Percentiles rank a stretch among this genome's conserved stretches.
These are phyloP conservation scores for Elongisporangium senticosum DNA, from an alignment of 352 stramenopile genomes.

Conservation along the genomic window DNA sequence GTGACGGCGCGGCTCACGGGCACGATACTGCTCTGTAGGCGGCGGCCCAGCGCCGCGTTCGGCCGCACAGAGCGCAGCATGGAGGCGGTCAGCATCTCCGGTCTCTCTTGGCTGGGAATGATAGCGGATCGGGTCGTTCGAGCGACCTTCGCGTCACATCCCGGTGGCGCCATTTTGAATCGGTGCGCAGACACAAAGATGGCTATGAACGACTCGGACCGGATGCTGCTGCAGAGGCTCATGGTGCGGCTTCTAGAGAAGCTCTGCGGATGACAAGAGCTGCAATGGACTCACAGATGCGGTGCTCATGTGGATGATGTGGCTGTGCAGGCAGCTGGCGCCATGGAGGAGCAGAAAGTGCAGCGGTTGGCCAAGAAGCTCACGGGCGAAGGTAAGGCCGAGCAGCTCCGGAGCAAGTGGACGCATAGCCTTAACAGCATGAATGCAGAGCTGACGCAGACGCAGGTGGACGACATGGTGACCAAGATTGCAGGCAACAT, in stretches of 20 bases:
- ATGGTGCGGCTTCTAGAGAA: constrained; percentile 29
- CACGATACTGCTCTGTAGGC: background rate
- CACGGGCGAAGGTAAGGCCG: constrained; percentile 49
- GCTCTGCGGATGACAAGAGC: background rate
- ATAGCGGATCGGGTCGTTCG: background rate
- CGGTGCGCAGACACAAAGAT: constrained; percentile 17
- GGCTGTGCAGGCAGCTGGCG: constrained; percentile 39
- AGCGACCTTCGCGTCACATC: background rate
- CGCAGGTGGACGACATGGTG: constrained; percentile 63
- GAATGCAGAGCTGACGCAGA: constrained; percentile 32
- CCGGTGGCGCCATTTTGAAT: constrained; percentile 16
- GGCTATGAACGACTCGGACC: constrained; percentile 51
- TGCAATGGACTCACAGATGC: background rate
- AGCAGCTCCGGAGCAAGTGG: background rate
- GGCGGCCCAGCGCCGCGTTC: background rate
- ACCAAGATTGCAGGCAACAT: constrained; percentile 52
- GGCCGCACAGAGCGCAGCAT: background rate
- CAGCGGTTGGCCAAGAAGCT: constrained; percentile 42
- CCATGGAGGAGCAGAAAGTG: constrained; percentile 64
- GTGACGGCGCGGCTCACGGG: background rate
- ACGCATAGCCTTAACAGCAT: background rate
- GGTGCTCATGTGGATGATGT: background rate
- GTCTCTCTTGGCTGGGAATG: background rate
- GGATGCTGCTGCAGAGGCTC: constrained; percentile 72
- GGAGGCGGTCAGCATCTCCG: background rate